A percentile compares a stretch with the other conserved stretches of the same genome.
These are phyloP conservation scores for Cadophora gregata DNA, from an alignment of 2,329 filamentous ascomycete genomes.

Conservation along the genomic window DNA sequence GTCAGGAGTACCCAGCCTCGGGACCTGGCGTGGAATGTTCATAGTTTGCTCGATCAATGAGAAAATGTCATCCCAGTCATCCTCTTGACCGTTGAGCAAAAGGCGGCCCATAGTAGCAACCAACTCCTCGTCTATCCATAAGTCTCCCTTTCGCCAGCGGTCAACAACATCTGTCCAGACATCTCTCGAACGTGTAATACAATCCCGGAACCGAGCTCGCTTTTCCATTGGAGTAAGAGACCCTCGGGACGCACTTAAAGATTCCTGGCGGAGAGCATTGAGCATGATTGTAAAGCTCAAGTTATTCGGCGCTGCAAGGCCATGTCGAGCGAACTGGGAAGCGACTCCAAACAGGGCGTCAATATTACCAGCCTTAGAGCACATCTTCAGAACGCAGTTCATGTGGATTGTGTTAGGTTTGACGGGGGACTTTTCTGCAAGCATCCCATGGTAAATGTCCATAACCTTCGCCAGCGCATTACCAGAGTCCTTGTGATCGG, in stretches of 20 bases:
- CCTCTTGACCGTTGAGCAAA: conserved; percentile 67
- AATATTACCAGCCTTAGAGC: conserved; percentile 74
- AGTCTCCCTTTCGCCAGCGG: conserved; percentile 74
- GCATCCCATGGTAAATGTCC: conserved; percentile 78
- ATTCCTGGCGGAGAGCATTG: conserved; percentile 68
- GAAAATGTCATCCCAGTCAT: conserved; percentile 75
- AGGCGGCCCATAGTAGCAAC: conserved; percentile 82
- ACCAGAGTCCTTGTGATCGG: conserved; percentile 61
- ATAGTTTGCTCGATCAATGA: conserved; percentile 82
- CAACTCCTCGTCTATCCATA: conserved; percentile 78
- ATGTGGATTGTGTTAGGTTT: conserved; percentile 81
- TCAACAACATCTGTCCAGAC: conserved; percentile 82
- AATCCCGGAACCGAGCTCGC: conserved; percentile 47
- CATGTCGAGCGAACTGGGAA: conserved; percentile 70
- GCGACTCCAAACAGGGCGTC: conserved; percentile 82
- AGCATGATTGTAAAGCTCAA: conserved; percentile 84
- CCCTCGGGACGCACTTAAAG: conserved; percentile 40
- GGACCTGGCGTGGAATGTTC: conserved; percentile 64
- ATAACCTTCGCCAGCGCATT: conserved; percentile 72
- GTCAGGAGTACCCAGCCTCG: conserved; percentile 27
- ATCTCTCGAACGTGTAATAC: conserved; percentile 69
- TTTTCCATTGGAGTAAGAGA: conserved; percentile 41
- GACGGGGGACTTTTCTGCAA: conserved; percentile 64
- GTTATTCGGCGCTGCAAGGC: conserved; percentile 67
- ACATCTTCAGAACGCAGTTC: conserved; percentile 87